Conservation (phyloP, 2,329 filamentous ascomycete genomes). For the Aspergillus sp. region DNA sequence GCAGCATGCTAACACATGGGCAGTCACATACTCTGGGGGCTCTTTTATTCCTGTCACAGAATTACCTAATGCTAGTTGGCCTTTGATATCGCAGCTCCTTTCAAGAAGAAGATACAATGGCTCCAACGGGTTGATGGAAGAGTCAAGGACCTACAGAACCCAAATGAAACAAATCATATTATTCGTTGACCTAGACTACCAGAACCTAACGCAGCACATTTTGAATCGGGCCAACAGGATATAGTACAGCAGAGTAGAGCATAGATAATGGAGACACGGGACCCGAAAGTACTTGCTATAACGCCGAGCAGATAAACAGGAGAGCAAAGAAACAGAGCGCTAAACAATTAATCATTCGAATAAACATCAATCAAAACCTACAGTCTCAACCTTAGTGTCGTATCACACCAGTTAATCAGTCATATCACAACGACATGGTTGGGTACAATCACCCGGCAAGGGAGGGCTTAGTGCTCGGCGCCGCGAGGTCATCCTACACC, state of each 20-base stretch:
- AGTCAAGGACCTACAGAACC: not conserved
- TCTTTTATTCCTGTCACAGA: not conserved
- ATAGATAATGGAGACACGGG: not conserved
- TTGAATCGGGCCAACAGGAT: not conserved
- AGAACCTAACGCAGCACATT: not conserved
- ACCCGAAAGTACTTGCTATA: not conserved
- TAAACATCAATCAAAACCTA: not conserved
- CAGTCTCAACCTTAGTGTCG: not conserved
- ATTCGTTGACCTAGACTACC: not conserved
- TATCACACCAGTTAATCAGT: not conserved
- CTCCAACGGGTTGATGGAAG: no score
- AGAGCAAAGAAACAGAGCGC: not conserved
- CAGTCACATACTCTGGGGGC: not conserved
- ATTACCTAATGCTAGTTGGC: not conserved
- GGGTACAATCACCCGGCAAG: not conserved
- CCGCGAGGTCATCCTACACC: conserved; percentile 11
- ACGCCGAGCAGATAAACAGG: not conserved
- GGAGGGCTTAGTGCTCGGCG: not conserved
- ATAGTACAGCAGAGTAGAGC: not conserved
- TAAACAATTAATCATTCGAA: not conserved
- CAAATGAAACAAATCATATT: not conserved
- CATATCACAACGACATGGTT: not conserved
- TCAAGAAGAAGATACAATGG: no score
- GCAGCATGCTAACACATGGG: not conserved
- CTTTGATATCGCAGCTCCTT: not conserved